Base-by-base conservation (phyloP, 441 rosid species). In the Pelargonium citronellum region DNA sequence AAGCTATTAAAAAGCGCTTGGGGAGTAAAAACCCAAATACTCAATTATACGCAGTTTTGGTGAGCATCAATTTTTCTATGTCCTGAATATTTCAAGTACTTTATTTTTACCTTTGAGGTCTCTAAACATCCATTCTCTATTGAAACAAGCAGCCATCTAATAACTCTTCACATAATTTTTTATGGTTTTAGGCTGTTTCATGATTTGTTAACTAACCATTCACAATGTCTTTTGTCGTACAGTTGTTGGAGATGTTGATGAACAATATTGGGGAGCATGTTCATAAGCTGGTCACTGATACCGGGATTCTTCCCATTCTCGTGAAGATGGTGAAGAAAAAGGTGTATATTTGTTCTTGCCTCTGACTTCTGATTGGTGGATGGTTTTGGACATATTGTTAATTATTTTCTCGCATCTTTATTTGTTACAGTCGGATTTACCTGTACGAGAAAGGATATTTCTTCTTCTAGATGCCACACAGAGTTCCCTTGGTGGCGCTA, bases 241-340 rank as follows among this genome's bases (percentile, higher is more conserved):
- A 95, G 99, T 79, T 95, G 82, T 76, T 95, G 82, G 99, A 95
- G 86, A 90, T 89, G 93, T 79, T 95, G 84, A 92, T 90, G 99
- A 92, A 90, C 81, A 92, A 92, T 79, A 88, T 89, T 37, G 98
- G 98, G 71, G 97, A 89, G 70, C 74, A 71, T 70, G 79, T 95
- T 75, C 89, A 92, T 76, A 85, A 86, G 78, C 91, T 80, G 81
- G 99, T 95, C 72, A 86, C 87, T 75, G 92, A 92, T 71, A 76
- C 80, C 0, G 89, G 89, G 70, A 71, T 95, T 78, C 89, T 95
- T 71, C 85, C 92, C 66, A 78, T 85, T 77, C 97, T 95, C 74
- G 91, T 86, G 78, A 92, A 92, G 89, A 90, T 92, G 74, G 97
- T 95, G 60, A 95, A 90, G 89, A 95, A 90, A 89, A 95, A 95